A percentile compares a stretch with the other conserved stretches of the same genome.
Conservation (phyloP, 352 stramenopile genomes). For the Pythium brachiatum region DNA sequence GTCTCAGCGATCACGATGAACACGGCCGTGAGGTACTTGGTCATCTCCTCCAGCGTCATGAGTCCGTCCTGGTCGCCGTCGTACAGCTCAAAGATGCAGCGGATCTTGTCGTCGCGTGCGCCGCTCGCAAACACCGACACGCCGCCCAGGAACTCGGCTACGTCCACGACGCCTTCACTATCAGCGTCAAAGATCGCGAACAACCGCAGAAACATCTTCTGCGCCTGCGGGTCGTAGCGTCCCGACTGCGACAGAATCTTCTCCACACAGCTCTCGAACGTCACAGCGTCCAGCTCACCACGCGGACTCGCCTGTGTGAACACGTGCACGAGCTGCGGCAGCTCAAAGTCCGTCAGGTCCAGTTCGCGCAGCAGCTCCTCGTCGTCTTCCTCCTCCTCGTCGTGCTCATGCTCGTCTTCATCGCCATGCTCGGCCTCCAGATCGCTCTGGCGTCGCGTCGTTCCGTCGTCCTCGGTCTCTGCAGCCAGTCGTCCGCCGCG, state of each 20-base stretch:
- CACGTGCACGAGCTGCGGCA: conserved; percentile 80
- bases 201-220: conserved; percentile 72
- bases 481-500: conserved; percentile 1
- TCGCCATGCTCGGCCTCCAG: conserved; percentile 24
- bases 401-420: conserved; percentile 22
- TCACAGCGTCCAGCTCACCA: conserved; percentile 60
- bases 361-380: conserved; percentile 51
- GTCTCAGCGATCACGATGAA: conserved; percentile 78
- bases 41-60: conserved; percentile 85
- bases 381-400: conserved; percentile 29
- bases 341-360: conserved; percentile 80
- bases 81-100: conserved; percentile 83
- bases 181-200: conserved; percentile 79
- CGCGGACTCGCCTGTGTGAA: conserved; percentile 78
- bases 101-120: conserved; percentile 83
- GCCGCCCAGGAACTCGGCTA: conserved; percentile 77
- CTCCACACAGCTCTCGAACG: conserved; percentile 69
- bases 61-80: conserved; percentile 81
- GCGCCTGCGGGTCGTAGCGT: conserved; percentile 65
- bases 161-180: conserved; percentile 65
- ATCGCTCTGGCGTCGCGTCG: conserved; percentile 18
- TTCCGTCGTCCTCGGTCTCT: conserved; percentile 20
- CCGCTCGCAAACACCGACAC: conserved; percentile 81
- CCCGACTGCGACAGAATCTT: conserved; percentile 82
- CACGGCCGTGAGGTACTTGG: conserved; percentile 81